Evolutionary conservation across 805 yeast species (phyloP).

Genomic region (Maudiozyma pseudohumilis): DNA sequence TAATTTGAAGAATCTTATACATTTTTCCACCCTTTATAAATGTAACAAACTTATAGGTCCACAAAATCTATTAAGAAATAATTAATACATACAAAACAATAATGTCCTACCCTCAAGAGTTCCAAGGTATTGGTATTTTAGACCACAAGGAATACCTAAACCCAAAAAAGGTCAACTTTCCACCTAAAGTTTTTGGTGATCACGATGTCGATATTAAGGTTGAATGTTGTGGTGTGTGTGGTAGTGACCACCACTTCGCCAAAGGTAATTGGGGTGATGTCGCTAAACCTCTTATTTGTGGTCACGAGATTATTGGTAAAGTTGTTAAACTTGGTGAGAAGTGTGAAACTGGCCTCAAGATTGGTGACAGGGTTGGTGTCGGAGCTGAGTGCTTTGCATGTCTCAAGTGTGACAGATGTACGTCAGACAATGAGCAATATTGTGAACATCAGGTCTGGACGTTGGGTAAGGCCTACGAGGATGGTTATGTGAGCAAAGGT

Average conservation of each 20-base stretch:
- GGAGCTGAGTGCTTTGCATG: constrained; percentile 65
- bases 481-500: constrained; percentile 46
- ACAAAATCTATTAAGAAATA: too few relatives aligned
- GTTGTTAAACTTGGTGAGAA: constrained; percentile 49
- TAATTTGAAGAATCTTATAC: too few relatives aligned
- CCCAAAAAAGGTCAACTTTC: constrained; percentile 41
- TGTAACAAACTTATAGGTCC: too few relatives aligned
- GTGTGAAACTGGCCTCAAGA: constrained; percentile 37
- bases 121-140: constrained; percentile 50
- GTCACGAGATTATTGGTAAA: constrained; percentile 58
- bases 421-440: constrained; percentile 42
- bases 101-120: constrained; percentile 30
- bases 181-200: constrained; percentile 38
- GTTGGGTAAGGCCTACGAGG: constrained; percentile 36
- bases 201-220: constrained; percentile 47
- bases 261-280: constrained; percentile 16
- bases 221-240: constrained; percentile 59
- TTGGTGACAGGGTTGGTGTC: constrained; percentile 73
- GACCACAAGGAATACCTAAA: constrained; percentile 43
- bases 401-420: constrained; percentile 53
- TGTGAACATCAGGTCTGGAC: constrained; percentile 44
- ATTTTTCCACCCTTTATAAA: too few relatives aligned
- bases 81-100: too few relatives aligned
- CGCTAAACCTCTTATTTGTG: constrained; percentile 37
- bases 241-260: constrained; percentile 37